Evolutionary conservation across 495 filamentous ascomycete species (phyloP).

Genomic region (Aspergillus haitiensis): DNA sequence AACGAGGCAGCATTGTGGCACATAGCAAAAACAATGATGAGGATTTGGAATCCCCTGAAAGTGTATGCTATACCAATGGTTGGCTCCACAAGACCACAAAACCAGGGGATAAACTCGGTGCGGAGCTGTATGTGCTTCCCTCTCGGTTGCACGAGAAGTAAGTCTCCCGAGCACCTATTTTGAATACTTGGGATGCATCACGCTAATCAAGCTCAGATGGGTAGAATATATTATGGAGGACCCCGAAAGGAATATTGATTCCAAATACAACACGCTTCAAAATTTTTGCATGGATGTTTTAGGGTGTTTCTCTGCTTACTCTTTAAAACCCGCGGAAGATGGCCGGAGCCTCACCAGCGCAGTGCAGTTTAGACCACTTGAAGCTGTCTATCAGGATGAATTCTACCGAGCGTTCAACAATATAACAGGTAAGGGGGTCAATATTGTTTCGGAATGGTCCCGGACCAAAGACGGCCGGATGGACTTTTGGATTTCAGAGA

Average conservation of each 20-base stretch:
- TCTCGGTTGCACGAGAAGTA: conserved; percentile 25
- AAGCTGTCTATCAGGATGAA: conserved; percentile 29
- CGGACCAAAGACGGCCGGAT: conserved; percentile 20
- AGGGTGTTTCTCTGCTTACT: conserved; percentile 7
- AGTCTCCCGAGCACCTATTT: conserved; percentile 10
- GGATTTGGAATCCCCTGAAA: neutral
- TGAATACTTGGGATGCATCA: too few species aligned
- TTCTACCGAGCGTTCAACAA: conserved; percentile 24
- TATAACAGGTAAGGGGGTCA: conserved; percentile 24
- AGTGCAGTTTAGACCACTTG: conserved; percentile 19
- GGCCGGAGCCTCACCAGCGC: conserved; percentile 21
- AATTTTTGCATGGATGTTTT: conserved; percentile 6
- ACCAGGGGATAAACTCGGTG: neutral
- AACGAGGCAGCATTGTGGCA: conserved; percentile 1
- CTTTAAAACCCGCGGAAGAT: neutral
- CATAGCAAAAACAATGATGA: neutral
- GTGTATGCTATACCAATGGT: conserved; percentile 11
- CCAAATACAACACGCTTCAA: conserved; percentile 4
- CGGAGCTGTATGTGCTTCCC: conserved; percentile 18
- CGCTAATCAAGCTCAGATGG: conserved; percentile 17
- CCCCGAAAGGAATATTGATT: neutral
- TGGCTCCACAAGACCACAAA: conserved; percentile 16
- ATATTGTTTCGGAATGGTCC: conserved; percentile 25
- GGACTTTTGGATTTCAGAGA: conserved; percentile 26
- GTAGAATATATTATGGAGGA: conserved; percentile 14